Evolutionary conservation across 2,329 filamentous ascomycete species (phyloP), one percentile per base, ranked within the genome.

Genomic region (Fusarium oxysporum): DNA sequence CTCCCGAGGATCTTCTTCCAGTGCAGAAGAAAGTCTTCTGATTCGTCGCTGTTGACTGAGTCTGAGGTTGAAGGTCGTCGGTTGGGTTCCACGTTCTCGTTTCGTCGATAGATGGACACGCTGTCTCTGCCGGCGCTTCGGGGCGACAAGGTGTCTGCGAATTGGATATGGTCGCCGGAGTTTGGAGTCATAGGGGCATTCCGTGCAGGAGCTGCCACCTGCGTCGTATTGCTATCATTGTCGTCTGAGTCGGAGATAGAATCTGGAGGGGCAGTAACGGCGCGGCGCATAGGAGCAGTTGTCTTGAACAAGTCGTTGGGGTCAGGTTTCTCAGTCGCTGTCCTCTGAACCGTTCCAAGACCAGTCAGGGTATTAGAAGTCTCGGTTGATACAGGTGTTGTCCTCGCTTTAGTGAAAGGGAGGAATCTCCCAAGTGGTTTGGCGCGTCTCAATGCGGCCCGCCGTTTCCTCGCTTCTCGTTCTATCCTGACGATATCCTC

Each of bases 401-500:
- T 61, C 48, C 70, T 76, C 40, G 65, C 70, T 41, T 67, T 78
- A 37, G 72, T 53, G 19, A 77, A 71, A 12, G 75, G 56, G 25
- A 78, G 54, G 25, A 74, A 71, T n/a, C 65, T 60, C 32, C 70
- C 67, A 35, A 77, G 57, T 21, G 63, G 48, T 11, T 62, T 57
- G 17, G 70, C 64, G 21, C 67, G 68, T 41, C 72, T 75, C 17
- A 78, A 53, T 16, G 62, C 70, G 37, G 59, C 58, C 17, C 69
- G 73, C 16, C 70, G 70, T 54, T 66, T 76, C 56, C 73, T 70
- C 37, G 76, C 78, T 58, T 82, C 80, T 35, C 80, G 78, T 65
- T 84, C 80, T 51, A 80, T 78, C 71, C 84, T 79, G 5, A 86
- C 86, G 62, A 92, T 84, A 47, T 84, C 81, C 62, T 86, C 81